A percentile compares a stretch with the other conserved stretches of the same genome.
Conservation (phyloP, 2,329 filamentous ascomycete species). For the Didymella sp. region DNA sequence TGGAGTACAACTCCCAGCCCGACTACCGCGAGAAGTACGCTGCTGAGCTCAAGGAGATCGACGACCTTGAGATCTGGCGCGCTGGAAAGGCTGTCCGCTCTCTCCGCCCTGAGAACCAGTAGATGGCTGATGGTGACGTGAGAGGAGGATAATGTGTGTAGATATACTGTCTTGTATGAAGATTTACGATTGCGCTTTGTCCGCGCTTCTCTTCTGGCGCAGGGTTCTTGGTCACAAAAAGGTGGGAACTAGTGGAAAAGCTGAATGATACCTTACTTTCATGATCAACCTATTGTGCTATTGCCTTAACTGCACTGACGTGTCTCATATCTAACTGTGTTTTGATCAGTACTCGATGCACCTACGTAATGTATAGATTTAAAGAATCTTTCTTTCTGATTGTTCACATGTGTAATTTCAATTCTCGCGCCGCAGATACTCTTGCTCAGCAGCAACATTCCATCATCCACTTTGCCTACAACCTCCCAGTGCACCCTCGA, state of each 20-base stretch:
- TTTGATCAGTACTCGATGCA: neutral
- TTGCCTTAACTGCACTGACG: no score
- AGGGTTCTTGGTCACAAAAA: conserved; percentile 11
- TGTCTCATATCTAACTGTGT: no score
- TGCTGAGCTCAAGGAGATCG: conserved; percentile 98
- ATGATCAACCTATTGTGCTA: neutral
- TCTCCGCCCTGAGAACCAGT: conserved; percentile 51
- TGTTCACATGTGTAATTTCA: no score
- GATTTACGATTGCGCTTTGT: conserved; percentile 13
- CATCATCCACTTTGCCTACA: no score
- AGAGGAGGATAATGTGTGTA: conserved; percentile 1
- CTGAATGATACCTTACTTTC: conserved; percentile 17
- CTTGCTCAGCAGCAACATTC: no score
- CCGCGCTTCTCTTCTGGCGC: conserved; percentile 16
- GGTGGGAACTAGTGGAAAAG: conserved; percentile 8
- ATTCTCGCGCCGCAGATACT: no score
- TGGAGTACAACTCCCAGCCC: conserved; percentile 94
- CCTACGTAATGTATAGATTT: neutral
- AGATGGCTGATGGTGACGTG: conserved; percentile 18
- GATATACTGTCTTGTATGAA: conserved; percentile 14
- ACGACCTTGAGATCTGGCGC: conserved; percentile 97
- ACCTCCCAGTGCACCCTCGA: no score
- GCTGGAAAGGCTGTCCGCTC: conserved; percentile 93
- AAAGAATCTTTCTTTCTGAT: no score
- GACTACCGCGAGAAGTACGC: conserved; percentile 98